Percentiles rank a stretch among this genome's conserved stretches.
Conservation (phyloP, 2,329 filamentous ascomycete genomes). For the Cladosporium sp. region DNA sequence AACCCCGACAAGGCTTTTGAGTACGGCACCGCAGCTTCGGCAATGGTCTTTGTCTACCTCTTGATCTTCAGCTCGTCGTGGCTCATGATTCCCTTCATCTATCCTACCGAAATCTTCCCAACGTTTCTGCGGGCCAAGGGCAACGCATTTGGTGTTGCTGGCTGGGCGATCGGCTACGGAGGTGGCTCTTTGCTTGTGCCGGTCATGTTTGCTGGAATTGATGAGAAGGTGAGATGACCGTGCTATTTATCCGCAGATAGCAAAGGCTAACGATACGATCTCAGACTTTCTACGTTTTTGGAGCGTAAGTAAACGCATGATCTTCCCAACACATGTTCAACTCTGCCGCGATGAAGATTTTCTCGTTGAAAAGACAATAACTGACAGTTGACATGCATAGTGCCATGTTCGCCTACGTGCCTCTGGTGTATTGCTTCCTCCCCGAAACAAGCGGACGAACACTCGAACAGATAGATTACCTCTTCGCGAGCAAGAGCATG, state of each 20-base stretch:
- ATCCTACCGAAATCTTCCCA: slow-evolving; percentile 16
- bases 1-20: slow-evolving; percentile 17
- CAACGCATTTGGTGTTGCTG: slow-evolving; percentile 16
- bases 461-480: slow-evolving; percentile 26
- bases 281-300: slow-evolving; percentile 6
- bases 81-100: slow-evolving; percentile 28
- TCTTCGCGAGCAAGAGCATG: slow-evolving; percentile 23
- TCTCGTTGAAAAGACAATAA: slow-evolving; percentile 3
- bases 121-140: slow-evolving; percentile 16
- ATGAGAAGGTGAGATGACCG: slow-evolving; percentile 16
- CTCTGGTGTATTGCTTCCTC: slow-evolving; percentile 22
- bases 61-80: slow-evolving; percentile 30
- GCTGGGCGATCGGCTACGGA: slow-evolving; percentile 21
- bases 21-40: slow-evolving; percentile 31
- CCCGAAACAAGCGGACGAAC: slow-evolving; percentile 26
- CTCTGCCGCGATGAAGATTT: slow-evolving; percentile 4
- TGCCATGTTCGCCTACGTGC: slow-evolving; percentile 22
- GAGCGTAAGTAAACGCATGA: slow-evolving; percentile 5
- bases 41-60: slow-evolving; percentile 31
- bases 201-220: slow-evolving; percentile 21
- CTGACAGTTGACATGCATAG: slow-evolving; percentile 21
- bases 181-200: slow-evolving; percentile 19
- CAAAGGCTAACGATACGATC: not conserved
- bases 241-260: not conserved
- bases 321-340: slow-evolving; percentile 1